These are phyloP conservation scores for Xylaria sp. DNA, from an alignment of 2,329 filamentous ascomycete genomes.

Conservation along the genomic window DNA sequence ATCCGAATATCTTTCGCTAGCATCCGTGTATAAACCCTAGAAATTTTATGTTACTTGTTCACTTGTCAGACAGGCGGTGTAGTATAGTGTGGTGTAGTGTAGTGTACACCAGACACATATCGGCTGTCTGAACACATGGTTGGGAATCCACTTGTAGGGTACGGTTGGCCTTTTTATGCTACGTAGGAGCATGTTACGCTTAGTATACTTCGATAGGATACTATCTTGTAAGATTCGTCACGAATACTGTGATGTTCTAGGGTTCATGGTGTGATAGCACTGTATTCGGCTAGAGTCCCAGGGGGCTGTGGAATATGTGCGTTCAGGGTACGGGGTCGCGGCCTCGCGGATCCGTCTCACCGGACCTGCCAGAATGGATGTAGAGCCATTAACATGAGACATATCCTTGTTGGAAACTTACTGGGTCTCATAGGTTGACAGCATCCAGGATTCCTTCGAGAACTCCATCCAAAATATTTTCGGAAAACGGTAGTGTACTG, in stretches of 20 bases:
- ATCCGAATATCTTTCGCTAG: not conserved
- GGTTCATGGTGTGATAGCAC: slow-evolving; percentile 8
- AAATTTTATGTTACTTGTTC: not conserved
- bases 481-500: slow-evolving; percentile 6
- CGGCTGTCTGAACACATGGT: too few species aligned
- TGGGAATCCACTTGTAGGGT: not conserved
- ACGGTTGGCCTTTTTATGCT: not conserved
- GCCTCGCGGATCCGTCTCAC: slow-evolving; percentile 13
- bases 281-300: slow-evolving; percentile 16
- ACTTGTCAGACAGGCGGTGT: not conserved
- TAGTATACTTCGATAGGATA: not conserved
- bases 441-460: slow-evolving; percentile 14
- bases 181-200: not conserved
- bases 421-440: not conserved
- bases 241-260: not conserved
- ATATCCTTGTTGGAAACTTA: slow-evolving; percentile 8
- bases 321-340: slow-evolving; percentile 13
- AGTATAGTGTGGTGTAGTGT: not conserved
- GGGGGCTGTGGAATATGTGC: not conserved
- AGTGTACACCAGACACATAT: too few species aligned
- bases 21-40: not conserved
- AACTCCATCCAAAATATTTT: not conserved
- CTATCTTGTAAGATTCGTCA: not conserved
- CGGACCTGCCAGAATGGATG: slow-evolving; percentile 28
- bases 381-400: slow-evolving; percentile 22